Conservation (phyloP, 2,329 filamentous ascomycete genomes). For the Sporothrix luriei region DNA sequence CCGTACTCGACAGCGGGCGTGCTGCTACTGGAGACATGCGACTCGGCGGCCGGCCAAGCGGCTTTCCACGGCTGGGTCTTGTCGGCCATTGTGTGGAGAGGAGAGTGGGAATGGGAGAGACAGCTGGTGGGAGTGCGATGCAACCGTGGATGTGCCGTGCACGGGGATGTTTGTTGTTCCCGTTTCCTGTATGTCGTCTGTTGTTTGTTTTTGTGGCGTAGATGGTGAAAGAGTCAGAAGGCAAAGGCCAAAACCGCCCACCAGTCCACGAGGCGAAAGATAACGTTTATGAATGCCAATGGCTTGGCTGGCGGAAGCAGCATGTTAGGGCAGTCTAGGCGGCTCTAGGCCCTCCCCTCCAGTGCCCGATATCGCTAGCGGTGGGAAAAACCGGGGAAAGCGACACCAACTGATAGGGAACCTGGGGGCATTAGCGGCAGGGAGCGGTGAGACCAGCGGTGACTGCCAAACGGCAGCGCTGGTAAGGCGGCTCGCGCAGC, state of each 20-base stretch:
- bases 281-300: not conserved
- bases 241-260: not conserved
- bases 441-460: constrained; percentile 14
- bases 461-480: not conserved
- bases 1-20: constrained; percentile 24
- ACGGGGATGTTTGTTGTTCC: not conserved
- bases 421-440: not conserved
- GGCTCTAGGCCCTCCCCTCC: not conserved
- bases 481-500: not conserved
- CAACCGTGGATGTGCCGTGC: not conserved
- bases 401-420: not conserved
- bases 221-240: not conserved
- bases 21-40: not conserved
- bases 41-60: constrained; percentile 30
- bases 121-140: not conserved
- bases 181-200: not conserved
- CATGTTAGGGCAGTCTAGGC: constrained; percentile 9
- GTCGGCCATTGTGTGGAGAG: constrained; percentile 26
- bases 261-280: not conserved
- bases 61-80: constrained; percentile 35
- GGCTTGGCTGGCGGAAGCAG: not conserved
- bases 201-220: not conserved
- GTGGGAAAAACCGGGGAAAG: constrained; percentile 5
- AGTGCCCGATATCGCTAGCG: constrained; percentile 23
- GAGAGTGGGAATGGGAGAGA: too few species aligned